Conservation (phyloP, 202 grass and related monocot species). For the Elaeis oleifera region DNA sequence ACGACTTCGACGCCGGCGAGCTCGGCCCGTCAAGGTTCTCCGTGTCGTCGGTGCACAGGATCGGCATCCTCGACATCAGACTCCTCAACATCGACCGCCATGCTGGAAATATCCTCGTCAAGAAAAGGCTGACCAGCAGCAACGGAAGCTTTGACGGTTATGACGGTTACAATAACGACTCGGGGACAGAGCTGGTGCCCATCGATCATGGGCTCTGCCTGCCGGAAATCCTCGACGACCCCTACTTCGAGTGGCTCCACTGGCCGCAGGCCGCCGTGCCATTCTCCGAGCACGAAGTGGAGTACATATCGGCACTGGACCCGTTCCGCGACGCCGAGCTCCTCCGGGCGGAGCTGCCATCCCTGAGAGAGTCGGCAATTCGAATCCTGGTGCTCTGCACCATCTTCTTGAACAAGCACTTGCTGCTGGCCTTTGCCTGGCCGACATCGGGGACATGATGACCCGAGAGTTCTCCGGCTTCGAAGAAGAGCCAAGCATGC, state of each 20-base stretch:
- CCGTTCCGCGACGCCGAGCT: constrained; percentile 60
- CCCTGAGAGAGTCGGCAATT: constrained; percentile 45
- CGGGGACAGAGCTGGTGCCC: constrained; percentile 57
- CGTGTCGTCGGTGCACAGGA: constrained; percentile 56
- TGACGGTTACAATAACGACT: neutral
- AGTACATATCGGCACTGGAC: constrained; percentile 60
- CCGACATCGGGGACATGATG: constrained; percentile 95
- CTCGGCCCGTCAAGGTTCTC: constrained; percentile 78
- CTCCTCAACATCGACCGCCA: constrained; percentile 93
- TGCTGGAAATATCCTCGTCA: constrained; percentile 91
- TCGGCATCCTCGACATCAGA: constrained; percentile 87
- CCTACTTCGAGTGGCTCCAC: constrained; percentile 95
- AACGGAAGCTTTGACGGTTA: neutral
- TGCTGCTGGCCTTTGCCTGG: constrained; percentile 61
- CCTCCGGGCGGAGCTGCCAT: constrained; percentile 58
- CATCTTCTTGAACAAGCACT: constrained; percentile 55
- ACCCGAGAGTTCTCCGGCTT: constrained; percentile 46
- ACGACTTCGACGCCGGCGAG: constrained; percentile 76
- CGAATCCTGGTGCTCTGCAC: constrained; percentile 71
- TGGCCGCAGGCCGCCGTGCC: constrained; percentile 66
- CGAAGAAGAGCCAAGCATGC: constrained; percentile 49
- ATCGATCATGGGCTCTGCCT: constrained; percentile 95
- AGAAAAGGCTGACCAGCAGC: constrained; percentile 17
- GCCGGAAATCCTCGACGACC: constrained; percentile 70
- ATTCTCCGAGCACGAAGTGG: constrained; percentile 42